These are phyloP conservation scores for Cordyceps tenuipes DNA, from an alignment of 2,329 filamentous ascomycete genomes.

Conservation along the genomic window DNA sequence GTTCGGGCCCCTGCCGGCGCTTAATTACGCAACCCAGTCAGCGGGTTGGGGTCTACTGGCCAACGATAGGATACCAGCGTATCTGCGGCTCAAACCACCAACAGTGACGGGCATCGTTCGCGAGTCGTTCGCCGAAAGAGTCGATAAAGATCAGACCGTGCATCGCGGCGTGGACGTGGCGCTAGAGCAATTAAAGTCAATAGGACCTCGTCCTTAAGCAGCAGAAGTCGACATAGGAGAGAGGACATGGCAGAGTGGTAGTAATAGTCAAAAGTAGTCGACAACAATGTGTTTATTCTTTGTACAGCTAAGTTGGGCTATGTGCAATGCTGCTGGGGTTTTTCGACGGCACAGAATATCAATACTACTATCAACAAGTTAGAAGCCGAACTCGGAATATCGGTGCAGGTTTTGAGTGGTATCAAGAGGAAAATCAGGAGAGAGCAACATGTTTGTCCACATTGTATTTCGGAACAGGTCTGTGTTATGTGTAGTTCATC, in stretches of 20 bases:
- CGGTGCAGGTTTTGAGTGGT: not conserved
- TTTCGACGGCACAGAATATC: not conserved
- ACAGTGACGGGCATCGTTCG: not conserved
- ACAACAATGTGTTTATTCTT: not conserved
- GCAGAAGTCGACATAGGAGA: not conserved
- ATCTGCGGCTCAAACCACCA: not conserved
- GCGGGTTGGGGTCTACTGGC: not conserved
- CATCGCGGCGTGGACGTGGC: not conserved
- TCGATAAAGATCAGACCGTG: not conserved
- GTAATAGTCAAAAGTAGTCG: not conserved
- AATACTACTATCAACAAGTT: not conserved
- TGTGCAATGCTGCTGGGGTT: not conserved
- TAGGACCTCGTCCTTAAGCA: not conserved
- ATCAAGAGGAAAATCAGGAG: slow-evolving; percentile 18
- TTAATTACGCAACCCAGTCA: not conserved
- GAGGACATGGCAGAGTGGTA: not conserved
- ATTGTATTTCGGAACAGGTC: slow-evolving; percentile 54
- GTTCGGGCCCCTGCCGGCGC: slow-evolving; percentile 1
- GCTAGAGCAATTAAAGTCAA: not conserved
- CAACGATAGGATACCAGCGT: not conserved
- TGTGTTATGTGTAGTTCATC: slow-evolving; percentile 53
- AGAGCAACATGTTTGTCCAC: slow-evolving; percentile 35
- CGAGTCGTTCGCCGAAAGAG: not conserved
- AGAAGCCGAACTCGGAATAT: not conserved
- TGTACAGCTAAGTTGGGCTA: not conserved